phyloP scores from a whole-genome alignment of 176 grass and related monocot species.

The Eleusine indica region DNA sequence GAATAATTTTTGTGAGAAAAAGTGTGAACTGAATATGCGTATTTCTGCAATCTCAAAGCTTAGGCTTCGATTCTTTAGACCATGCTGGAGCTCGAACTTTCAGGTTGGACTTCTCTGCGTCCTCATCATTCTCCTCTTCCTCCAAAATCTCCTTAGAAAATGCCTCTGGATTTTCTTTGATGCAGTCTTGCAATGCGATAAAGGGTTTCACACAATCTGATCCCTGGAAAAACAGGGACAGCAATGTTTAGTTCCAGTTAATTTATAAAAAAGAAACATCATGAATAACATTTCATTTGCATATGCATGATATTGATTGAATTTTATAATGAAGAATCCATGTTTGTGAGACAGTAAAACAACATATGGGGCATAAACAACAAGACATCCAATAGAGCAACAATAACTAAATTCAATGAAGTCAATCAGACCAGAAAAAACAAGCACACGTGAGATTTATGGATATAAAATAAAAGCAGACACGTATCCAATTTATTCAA shows the following conservation, averaged over 20 bases:
- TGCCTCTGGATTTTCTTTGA: slow-evolving; percentile 77
- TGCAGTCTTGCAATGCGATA: slow-evolving; percentile 84
- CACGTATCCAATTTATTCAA: not conserved
- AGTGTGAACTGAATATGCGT: not conserved
- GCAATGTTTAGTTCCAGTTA: not conserved
- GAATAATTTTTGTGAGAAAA: slow-evolving; percentile 6
- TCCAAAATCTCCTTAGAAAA: slow-evolving; percentile 92
- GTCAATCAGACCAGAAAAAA: not conserved
- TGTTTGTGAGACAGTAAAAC: not conserved
- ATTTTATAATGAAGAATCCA: not conserved
- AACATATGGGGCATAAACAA: not conserved
- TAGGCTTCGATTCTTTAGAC: slow-evolving; percentile 82
- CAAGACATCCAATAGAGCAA: not conserved
- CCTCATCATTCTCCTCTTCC: slow-evolving; percentile 69
- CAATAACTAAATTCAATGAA: not conserved
- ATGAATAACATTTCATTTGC: not conserved
- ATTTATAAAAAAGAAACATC: not conserved
- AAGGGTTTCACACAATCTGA: slow-evolving; percentile 90
- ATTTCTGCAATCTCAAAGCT: slow-evolving; percentile 44
- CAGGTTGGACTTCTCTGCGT: slow-evolving; percentile 55
- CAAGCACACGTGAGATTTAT: not conserved
- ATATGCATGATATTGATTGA: not conserved
- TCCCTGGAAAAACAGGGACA: slow-evolving; percentile 58
- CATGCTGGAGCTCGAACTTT: slow-evolving; percentile 74
- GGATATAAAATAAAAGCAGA: not conserved